Evolutionary conservation across 1,284 basidiomycete genomes (phyloP).

Genomic region (Moesziomyces aphidis): DNA sequence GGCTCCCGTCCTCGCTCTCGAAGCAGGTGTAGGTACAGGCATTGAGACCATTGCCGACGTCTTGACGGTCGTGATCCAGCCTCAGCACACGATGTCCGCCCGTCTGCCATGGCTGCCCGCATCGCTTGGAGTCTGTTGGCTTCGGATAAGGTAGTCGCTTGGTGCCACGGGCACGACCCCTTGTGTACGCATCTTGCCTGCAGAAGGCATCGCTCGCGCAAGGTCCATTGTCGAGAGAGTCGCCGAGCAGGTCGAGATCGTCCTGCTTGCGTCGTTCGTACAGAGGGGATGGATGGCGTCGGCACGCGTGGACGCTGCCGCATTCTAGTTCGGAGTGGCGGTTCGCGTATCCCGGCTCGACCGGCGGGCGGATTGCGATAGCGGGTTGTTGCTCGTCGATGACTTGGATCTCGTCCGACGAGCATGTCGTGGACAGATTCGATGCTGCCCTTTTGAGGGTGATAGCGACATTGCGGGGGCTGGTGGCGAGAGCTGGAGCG

Average conservation of each 20-base stretch:
- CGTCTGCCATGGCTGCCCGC: background rate
- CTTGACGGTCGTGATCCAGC: background rate
- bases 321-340: constrained; percentile 36
- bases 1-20: background rate
- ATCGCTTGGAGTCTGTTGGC: background rate
- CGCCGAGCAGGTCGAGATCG: constrained; percentile 30
- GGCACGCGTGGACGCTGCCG: constrained; percentile 26
- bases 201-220: constrained; percentile 5
- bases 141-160: constrained; percentile 18
- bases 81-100: too few species aligned
- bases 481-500: background rate
- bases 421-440: background rate
- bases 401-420: constrained; percentile 38
- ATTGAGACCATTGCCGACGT: too few species aligned
- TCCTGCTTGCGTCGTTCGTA: constrained; percentile 23
- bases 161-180: constrained; percentile 25
- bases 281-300: constrained; percentile 20
- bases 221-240: constrained; percentile 20
- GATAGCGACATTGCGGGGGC: background rate
- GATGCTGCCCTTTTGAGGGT: background rate
- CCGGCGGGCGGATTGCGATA: constrained; percentile 25
- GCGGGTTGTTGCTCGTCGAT: constrained; percentile 28
- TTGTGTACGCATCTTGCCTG: background rate
- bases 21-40: background rate
- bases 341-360: constrained; percentile 8